Evolutionary conservation across 1,139 yeast species (phyloP).

Genomic region (Taiozyma sp.): DNA sequence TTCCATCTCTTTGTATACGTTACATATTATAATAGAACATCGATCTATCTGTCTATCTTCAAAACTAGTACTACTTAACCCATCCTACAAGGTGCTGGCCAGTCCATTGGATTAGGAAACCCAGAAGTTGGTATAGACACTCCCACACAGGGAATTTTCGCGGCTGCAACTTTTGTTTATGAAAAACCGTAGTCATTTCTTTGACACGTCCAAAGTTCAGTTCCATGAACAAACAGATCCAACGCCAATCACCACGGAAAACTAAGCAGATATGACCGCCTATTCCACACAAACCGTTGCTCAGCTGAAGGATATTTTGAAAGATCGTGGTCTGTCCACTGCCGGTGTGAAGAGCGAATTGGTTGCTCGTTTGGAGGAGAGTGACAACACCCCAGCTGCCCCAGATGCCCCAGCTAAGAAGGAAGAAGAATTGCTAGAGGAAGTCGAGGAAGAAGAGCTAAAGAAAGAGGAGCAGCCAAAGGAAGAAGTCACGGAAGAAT

Average conservation of each 20-base stretch:
- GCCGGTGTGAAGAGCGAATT: conserved; percentile 86
- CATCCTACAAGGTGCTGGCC: no score
- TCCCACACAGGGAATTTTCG: background rate
- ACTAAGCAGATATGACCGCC: conserved; percentile 1
- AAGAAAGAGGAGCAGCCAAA: conserved; percentile 10
- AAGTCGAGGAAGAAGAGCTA: conserved; percentile 7
- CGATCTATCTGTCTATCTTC: no score
- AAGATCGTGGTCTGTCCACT: conserved; percentile 59
- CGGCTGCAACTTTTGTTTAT: background rate
- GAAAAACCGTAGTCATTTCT: no score
- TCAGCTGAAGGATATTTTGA: conserved; percentile 77
- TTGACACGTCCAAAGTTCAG: no score
- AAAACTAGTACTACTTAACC: no score
- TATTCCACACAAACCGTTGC: conserved; percentile 53
- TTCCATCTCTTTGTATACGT: no score
- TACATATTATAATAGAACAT: no score
- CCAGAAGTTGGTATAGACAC: no score
- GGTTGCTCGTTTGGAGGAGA: conserved; percentile 52
- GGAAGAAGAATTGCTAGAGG: conserved; percentile 10
- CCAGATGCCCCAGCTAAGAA: background rate
- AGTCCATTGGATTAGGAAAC: no score
- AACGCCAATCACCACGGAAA: background rate
- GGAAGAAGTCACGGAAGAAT: conserved; percentile 16
- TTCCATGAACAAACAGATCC: background rate
- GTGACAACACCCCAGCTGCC: conserved; percentile 19